Evolutionary conservation across 2,329 filamentous ascomycete species (phyloP), one percentile per base, ranked within the genome.

Genomic region (Pseudovirgaria hyperparasitica): DNA sequence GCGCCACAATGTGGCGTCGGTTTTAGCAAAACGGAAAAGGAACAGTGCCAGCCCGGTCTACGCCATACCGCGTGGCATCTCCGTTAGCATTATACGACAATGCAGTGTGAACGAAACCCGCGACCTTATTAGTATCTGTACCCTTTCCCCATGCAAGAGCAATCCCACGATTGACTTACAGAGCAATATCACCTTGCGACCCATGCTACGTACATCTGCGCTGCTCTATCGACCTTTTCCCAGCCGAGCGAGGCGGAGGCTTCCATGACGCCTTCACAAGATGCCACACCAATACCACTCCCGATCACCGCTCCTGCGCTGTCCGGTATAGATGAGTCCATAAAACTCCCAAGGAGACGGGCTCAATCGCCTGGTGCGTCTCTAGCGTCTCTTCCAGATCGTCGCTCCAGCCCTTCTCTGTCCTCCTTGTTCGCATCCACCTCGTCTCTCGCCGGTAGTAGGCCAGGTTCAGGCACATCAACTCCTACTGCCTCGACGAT

Each of bases 301-400:
- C 49, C 30, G 46, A 40, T 33, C 50, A 48, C 38, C 37, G 45
- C 32, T 67, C 79, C 53, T 75, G 79, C 45, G 60, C 72, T n/a
- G n/a, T n/a, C n/a, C n/a, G n/a, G n/a, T n/a, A n/a, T n/a, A 47
- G 74, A 75, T 39, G 66, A 72, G 41, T 70, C 76, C 32, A 59
- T 67, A 47, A 52, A 55, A 30, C 53, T 73, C 32, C 67, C 72
- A 37, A 81, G 76, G 57, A 60, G 63, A 38, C 70, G 76, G 31
- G 58, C 63, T 35, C 57, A 46, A 27, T 60, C 58, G 29, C 78
- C 46, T 62, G 74, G 50, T 53, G 75, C 40, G 66, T 80, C 57
- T 63, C 61, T 78, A 19, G 55, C 62, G 12, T 57, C 60, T 2
- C 55, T 73, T 10, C 66, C 69, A 13, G 69, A 65, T 40, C 60